Base-by-base conservation (phyloP, 371 early-diverging fungal species). In the Entomophthora muscae region DNA sequence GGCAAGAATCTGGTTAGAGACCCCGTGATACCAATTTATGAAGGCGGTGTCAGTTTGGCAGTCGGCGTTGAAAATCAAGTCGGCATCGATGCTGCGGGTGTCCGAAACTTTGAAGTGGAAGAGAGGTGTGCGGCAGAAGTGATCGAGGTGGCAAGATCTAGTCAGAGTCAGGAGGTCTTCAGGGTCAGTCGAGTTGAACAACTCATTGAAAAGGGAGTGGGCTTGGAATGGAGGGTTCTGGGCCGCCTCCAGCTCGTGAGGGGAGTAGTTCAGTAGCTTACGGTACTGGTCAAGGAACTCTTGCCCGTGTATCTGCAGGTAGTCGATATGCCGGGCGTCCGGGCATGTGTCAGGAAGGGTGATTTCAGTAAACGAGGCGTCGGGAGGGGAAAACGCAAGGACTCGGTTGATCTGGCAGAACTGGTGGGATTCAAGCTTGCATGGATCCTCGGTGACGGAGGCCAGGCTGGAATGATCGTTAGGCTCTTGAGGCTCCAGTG, bases 221-320 rank as follows among this genome's bases (percentile, higher is more conserved):
- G n/a, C 30, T 17, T 22, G 23, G 23, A 21, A 22, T 23, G 26
- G 30, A 22, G 42, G 31, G 32, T 22, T 24, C 32, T 12, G 61
- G n/a, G 26, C 30, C 22, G 3, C 30, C 33, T 61, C 61, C n/a
- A 61, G 33, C 17, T 61, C 22, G n/a, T 12, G 30, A 2, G 23
- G 30, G n/a, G 30, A 13, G 26, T 61, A n/a, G 10, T 3, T 61
- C 26, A 28, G 42, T 42, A 28, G 42, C 30, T 30, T 22, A 33
- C 33, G 32, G 26, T 61, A 61, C 42, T 61, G 61, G 21, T 61
- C 61, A 3, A 61, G 30, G 31, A 61, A 61, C 31, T 42, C 61
- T 10, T 61, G 30, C 2, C 61, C 61, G 31, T 61, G 61, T 1
- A 22, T 22, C 26, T 61, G 61, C 42, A 61, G 42, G 26, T 61